Base-by-base conservation (phyloP, 805 yeast genomes). In the Kuraishia molischiana region DNA sequence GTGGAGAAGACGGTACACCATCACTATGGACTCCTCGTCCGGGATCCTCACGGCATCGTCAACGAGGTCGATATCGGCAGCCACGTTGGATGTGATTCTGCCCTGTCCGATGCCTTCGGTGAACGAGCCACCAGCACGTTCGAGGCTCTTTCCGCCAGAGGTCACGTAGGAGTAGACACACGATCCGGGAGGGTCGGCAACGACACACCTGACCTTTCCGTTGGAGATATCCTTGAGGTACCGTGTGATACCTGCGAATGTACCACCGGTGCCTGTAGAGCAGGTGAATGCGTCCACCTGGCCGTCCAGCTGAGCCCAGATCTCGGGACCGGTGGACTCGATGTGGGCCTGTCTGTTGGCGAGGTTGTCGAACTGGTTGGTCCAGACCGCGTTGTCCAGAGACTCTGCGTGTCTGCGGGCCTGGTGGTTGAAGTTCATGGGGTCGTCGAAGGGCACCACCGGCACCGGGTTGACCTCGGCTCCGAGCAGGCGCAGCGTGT, bases 91-190 rank as follows among this genome's bases (percentile, higher is more conserved):
- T 4, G 96, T 89, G 50, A 89, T 81, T 50, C 97, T 72, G 34
- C 95, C 95, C 61, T 89, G 97, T 21, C 97, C 97, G 61, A 89
- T 86, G 24, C 97, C 97, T 62, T 89, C 97, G 21, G 96, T 89
- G 58, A 89, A 86, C 0, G 95, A 82, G 3, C 85, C 75, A 22
- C 97, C 97, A 1, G 72, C 68, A 50, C 87, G 73, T 32, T 76
- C 85, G 40, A 80, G 60, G 9, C 72, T 67, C 53, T 79, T 64
- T 24, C 90, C 90, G 14, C 77, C 75, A 4, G 83, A 66, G 43
- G 74, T 77, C 42, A 89, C 76, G 53, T 79, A 86, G 8, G 86
- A 74, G 62, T 84, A 85, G 34, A 89, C 68, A 36, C 83, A 84
- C 3, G 92, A 79, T 41, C 97, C 96, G 11, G 96, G 96, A 18